Base-by-base conservation (phyloP, 805 yeast genomes). In the Yueomyces sinensis region DNA sequence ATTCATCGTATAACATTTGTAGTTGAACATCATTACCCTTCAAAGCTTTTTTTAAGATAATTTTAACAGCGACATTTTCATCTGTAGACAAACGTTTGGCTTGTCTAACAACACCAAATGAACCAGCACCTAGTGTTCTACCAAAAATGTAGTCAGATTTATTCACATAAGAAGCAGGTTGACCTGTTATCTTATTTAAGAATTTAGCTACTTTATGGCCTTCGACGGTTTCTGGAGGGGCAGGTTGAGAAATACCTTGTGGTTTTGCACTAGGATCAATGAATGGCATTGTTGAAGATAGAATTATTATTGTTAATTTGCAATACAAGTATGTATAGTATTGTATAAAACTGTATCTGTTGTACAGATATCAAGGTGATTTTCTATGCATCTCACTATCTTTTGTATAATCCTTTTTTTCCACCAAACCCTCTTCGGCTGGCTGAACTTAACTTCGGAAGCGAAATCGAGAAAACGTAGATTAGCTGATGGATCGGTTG, bases 51-150 rank as follows among this genome's bases (percentile, higher is more conserved):
- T 86, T 86, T 48, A 86, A 59, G 27, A 89, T 77, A 49, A 89
- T 84, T 62, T 89, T 89, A 42, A 89, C 72, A 0, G 97, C 97
- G 13, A 86, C 94, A 38, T 80, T 75, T 46, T 83, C 84, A 29
- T 60, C 58, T 1, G 72, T 69, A 9, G 58, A 52, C 24, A 61
- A 47, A 34, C 58, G 51, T 27, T 72, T 62, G 2, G 95, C 97
- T 42, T 72, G 70, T 45, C 94, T 68, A 3, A 89, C 97, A 2
- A 89, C 78, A 28, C 98, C 97, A 58, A 84, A 91, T 1, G 94
- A 74, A 4, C 98, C 97, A 0, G 96, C 96, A 9, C 97, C 97
- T 11, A 87, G 60, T 0, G 95, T 83, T 39, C 72, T 73, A 11
- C 87, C 89, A 54, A 86, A 82, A 7, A 76, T 71, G 49, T 83